Base-by-base conservation (phyloP, 257 asterid species). In the Mentha longifolia region DNA sequence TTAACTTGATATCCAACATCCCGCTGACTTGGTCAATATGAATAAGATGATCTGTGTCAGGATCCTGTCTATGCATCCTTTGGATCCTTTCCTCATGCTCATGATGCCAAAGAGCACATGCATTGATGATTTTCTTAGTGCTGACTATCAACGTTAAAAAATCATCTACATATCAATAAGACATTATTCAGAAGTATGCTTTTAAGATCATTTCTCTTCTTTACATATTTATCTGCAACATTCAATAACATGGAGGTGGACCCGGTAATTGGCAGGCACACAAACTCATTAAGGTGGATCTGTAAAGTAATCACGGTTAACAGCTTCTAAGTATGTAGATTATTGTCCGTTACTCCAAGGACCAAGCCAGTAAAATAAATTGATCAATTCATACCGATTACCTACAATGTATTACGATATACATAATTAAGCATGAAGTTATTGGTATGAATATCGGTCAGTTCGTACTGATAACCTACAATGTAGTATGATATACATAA, bases 61-160 rank as follows among this genome's bases (percentile, higher is more conserved):
- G 86, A 41, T 87, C 88, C 46, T 82, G 89, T 74, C 83, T 87
- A 69, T 81, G 86, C 28, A 89, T 68, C 46, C 85, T 84, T 67
- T 81, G 96, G 72, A 76, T 88, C 84, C 98, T 88, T 72, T 88
- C 96, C 68, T 95, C 98, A 47, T 96, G 96, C 83, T 92, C 99
- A 97, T 95, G 79, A 67, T 45, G 51, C 65, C 80, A 80, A 47
- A 61, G 59, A 67, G 72, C 19, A 72, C 22, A 76, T 46, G 74
- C 33, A 71, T 42, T 39, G 16, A 16, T 39, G 16, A 82, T 77
- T 65, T 52, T 46, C 33, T 11, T 5, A 25, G 20, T 65, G 54
- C 9, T 67, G 65, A 71, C 61, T 35, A 49, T 41, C 50, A 55
- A 66, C 59, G 22, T 56, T n/a, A 75, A 65, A 71, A 57, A 17